Conservation (phyloP, 345 rosid species). For the Rhodamnia argentea region DNA sequence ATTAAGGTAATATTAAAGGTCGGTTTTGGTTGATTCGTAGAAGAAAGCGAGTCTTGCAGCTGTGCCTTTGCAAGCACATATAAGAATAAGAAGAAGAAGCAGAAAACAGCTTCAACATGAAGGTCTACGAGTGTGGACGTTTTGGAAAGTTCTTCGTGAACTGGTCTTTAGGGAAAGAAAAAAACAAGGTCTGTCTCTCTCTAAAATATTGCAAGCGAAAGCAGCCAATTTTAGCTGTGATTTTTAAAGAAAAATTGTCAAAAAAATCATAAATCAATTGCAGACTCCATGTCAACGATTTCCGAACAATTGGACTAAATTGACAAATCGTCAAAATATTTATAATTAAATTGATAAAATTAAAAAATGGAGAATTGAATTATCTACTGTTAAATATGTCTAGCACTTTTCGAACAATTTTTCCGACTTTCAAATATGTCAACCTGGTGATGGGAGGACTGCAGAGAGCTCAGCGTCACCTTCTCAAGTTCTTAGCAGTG, state of each 20-base stretch:
- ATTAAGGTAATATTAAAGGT: background rate
- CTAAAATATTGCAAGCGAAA: background rate
- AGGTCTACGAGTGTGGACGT: background rate
- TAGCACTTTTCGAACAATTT: background rate
- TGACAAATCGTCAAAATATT: accelerated
- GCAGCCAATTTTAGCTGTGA: background rate
- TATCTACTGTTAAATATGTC: accelerated
- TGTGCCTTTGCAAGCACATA: background rate
- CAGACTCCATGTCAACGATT: too few species aligned
- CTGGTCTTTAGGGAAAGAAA: background rate
- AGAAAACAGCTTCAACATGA: background rate
- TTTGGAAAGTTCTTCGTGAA: background rate
- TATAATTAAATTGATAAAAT: background rate
- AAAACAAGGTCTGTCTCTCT: background rate
- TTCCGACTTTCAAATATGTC: accelerated
- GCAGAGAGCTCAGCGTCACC: background rate
- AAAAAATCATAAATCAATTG: background rate
- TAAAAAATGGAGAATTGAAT: accelerated
- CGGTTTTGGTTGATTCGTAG: background rate
- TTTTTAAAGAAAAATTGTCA: background rate
- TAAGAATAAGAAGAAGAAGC: background rate
- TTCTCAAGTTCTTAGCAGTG: background rate
- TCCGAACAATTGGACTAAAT: background rate
- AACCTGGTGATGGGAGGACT: background rate
- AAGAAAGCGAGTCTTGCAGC: background rate